Evolutionary conservation across 1,139 yeast species (phyloP), one percentile per base, ranked within the genome.

Genomic region (Sugiyamaella grinbergsii): DNA sequence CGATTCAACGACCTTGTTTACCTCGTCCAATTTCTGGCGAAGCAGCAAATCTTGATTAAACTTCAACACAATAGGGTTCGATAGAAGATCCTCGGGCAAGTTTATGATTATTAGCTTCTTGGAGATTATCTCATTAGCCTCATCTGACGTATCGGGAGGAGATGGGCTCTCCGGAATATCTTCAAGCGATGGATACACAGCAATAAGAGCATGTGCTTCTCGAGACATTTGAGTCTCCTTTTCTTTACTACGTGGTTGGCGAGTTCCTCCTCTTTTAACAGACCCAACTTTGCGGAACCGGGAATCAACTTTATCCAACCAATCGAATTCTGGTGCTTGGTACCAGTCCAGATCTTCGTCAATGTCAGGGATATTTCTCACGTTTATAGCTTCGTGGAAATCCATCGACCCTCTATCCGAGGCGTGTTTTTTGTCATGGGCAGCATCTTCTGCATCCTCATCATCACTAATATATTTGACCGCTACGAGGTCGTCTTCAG

Each of bases 381-480:
- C 59, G 10, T 61, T 58, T 16, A 58, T 62, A 15, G 70, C 73
- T 31, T 66, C 68, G 40, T 63, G 65, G 37, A 57, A 62, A 39
- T 67, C 71, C 53, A 62, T 51, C 18, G 54, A 46, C 38, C 58
- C 68, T 41, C 61, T 59, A 22, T 59, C 67, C 20, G 60, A 50
- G 16, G 62, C 58, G 34, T 56, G 59, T 28, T 55, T 53, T 41
- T 53, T 49, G 15, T 29, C 13, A 24, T 43, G 41, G 16, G 16
- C 13, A 6, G 26, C 42, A 8, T 23, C 48, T 32, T 53, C 55
- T 28, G 53, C 55, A 60, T 66, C 77, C 75, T 43, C 73, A 62
- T 59, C 70, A 65, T 60, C 74, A 68, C 58, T 79, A 54, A 54
- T 76, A 54, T 61, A 57, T 40, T 65, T 73, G 62, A 68, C 76